Percentiles rank a stretch among this genome's conserved stretches.
These are phyloP conservation scores for Diaporthe citrichinensis DNA, from an alignment of 2,329 filamentous ascomycete genomes.

Conservation along the genomic window DNA sequence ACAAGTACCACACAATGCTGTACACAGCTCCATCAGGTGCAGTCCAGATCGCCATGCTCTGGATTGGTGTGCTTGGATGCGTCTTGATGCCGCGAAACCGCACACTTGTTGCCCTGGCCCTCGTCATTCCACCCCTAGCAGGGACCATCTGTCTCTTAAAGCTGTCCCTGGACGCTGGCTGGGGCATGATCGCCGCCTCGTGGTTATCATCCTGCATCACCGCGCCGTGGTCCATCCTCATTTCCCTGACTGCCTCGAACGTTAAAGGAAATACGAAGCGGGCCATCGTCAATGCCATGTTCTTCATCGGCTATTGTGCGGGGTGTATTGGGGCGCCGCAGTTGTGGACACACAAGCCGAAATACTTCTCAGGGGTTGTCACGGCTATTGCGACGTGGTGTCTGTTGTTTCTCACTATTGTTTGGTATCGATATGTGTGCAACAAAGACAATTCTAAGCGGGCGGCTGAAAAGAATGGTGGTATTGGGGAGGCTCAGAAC, in stretches of 20 bases:
- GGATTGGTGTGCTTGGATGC: conserved; percentile 59
- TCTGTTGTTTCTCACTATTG: conserved; percentile 52
- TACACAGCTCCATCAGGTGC: conserved; percentile 63
- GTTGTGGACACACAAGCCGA: conserved; percentile 60
- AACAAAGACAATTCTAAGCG: conserved; percentile 52
- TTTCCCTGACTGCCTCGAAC: conserved; percentile 62
- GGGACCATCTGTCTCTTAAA: conserved; percentile 60
- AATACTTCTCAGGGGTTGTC: conserved; percentile 62
- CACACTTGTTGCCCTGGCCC: conserved; percentile 54
- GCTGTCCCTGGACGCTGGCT: conserved; percentile 56
- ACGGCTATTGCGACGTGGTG: conserved; percentile 60
- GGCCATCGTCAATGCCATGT: conserved; percentile 60
- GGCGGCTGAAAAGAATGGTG: conserved; percentile 36
- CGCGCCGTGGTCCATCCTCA: conserved; percentile 56
- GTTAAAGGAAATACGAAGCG: conserved; percentile 67
- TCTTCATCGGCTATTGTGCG: conserved; percentile 65
- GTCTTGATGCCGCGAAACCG: conserved; percentile 56
- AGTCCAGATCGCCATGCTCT: conserved; percentile 60
- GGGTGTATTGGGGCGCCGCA: conserved; percentile 63
- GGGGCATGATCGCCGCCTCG: conserved; percentile 62
- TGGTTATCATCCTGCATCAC: conserved; percentile 64
- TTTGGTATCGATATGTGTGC: conserved; percentile 53
- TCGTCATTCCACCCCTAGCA: conserved; percentile 59
- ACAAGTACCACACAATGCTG: conserved; percentile 60
- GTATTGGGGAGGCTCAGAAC: conserved; percentile 15